Percentiles rank a stretch among this genome's conserved stretches.
Conservation (phyloP, 2,329 filamentous ascomycete species). For the Arachnopeziza araneosa region DNA sequence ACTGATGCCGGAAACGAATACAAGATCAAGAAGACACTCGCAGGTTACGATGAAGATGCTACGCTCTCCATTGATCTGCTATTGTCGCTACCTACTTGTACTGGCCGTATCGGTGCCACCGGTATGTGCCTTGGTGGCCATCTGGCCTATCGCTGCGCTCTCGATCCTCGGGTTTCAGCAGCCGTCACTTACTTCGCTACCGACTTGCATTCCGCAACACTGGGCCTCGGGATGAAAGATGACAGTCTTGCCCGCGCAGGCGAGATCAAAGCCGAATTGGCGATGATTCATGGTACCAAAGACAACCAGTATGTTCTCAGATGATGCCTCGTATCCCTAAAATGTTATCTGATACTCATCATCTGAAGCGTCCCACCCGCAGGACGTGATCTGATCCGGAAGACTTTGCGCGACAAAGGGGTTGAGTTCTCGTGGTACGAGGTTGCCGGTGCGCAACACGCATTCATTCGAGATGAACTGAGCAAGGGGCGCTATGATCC, state of each 20-base stretch:
- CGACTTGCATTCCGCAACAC: slow-evolving; percentile 74
- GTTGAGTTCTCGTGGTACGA: slow-evolving; percentile 79
- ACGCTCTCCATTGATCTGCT: slow-evolving; percentile 63
- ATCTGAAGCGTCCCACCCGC: slow-evolving; percentile 58
- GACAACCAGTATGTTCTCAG: slow-evolving; percentile 58
- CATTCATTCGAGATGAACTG: slow-evolving; percentile 2
- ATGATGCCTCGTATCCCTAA: background rate
- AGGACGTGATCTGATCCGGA: slow-evolving; percentile 77
- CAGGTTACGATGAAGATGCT: slow-evolving; percentile 81
- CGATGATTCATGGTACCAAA: slow-evolving; percentile 88
- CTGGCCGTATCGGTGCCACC: slow-evolving; percentile 70
- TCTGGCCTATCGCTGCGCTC: slow-evolving; percentile 64
- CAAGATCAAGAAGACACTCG: slow-evolving; percentile 79
- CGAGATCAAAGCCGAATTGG: slow-evolving; percentile 71
- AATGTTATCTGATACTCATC: background rate
- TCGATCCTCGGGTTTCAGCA: slow-evolving; percentile 72
- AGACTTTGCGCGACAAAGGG: slow-evolving; percentile 71
- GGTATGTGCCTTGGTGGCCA: slow-evolving; percentile 95
- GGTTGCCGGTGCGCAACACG: slow-evolving; percentile 78
- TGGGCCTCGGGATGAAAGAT: slow-evolving; percentile 64
- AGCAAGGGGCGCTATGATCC: slow-evolving; percentile 51
- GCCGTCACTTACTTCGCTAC: slow-evolving; percentile 89
- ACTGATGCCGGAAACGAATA: slow-evolving; percentile 83
- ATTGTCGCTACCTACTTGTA: slow-evolving; percentile 70
- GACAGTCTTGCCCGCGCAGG: slow-evolving; percentile 51